These are phyloP conservation scores for Cercospora zeae-maydis DNA, from an alignment of 2,329 filamentous ascomycete genomes.

Conservation along the genomic window DNA sequence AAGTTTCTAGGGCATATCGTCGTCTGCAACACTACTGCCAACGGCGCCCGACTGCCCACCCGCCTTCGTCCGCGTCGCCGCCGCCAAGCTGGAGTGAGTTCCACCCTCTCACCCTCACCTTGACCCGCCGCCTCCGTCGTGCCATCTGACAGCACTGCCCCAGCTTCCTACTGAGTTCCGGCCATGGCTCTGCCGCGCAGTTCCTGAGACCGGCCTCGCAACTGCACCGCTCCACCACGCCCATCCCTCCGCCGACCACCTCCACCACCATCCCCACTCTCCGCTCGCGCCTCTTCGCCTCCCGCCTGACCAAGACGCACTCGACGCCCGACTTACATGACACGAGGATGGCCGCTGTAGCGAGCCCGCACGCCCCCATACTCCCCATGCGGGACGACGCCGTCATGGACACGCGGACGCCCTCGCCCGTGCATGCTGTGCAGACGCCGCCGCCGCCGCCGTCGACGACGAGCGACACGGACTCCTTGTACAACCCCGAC, in stretches of 20 bases:
- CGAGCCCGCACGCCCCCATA: conserved; percentile 13
- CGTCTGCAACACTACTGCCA: not conserved
- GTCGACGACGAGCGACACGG: conserved; percentile 6
- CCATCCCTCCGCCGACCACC: not conserved
- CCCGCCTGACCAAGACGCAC: conserved; percentile 24
- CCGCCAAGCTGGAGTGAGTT: conserved; percentile 8
- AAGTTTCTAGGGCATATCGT: not conserved
- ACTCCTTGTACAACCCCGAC: conserved; percentile 51
- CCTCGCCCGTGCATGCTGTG: conserved; percentile 33
- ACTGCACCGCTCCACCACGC: not conserved
- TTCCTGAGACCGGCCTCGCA: conserved; percentile 3
- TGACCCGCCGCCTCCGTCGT: not conserved
- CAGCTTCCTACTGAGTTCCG: conserved; percentile 1
- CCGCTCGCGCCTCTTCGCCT: conserved; percentile 20
- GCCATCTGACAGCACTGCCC: not conserved
- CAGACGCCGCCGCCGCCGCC: conserved; percentile 3
- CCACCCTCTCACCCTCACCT: not conserved
- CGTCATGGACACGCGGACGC: conserved; percentile 44
- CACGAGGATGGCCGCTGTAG: conserved; percentile 25
- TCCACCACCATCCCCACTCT: conserved; percentile 11
- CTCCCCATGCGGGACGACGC: conserved; percentile 24
- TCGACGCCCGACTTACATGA: conserved; percentile 26
- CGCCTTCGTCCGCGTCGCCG: not conserved
- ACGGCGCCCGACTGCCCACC: not conserved
- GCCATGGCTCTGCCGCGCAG: conserved; percentile 2